Base-by-base conservation (phyloP, 2,329 filamentous ascomycete species). In the Neofusicoccum parvum region DNA sequence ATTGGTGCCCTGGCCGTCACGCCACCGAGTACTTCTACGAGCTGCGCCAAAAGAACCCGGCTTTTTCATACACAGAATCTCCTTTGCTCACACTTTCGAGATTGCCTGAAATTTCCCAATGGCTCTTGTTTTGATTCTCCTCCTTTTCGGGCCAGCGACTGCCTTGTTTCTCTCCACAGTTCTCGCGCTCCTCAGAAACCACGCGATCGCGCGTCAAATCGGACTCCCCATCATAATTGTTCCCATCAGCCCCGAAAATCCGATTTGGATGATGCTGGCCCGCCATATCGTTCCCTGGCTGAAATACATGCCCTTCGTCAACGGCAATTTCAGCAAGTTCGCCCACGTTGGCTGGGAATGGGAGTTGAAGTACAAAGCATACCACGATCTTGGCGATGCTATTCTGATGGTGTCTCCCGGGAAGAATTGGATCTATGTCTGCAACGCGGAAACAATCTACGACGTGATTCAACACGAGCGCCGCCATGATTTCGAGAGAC, bases 391-490 rank as follows among this genome's bases (percentile, higher is more conserved):
- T 14, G 70, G 72, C 17, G 72, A 74, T 41, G 72, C 68, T 27
- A 71, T 72, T 48, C 56, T 74, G 5, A 65, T 73, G 4, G 71
- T 71, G 20, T 70, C 71, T 3, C 72, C 72, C n/a, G 60, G 50
- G 2, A 62, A 67, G 12, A 74, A 72, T 27, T 65, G 66, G n/a
- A 56, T 75, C 4, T 70, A 68, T 1, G 67, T 72, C 0, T 65
- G 63, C 46, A 68, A 74, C 39, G 65, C 64, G 2, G 66, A 69
- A n/a, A 69, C 66, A 0, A 43, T 72, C 2, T 43, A 67, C 1
- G 64, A 66, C 7, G 64, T 71, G 3, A 67, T 70, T 17, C 69
- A 69, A 63, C 64, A 67, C 2, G 56, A 67, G 43, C 68, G 67
- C 3, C 60, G 63, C 3, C 43, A 62, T 27, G 71, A 73, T 34